Evolutionary conservation across 345 rosid genomes (phyloP), one percentile per base, ranked within the genome.

Genomic region (Mangifera indica): DNA sequence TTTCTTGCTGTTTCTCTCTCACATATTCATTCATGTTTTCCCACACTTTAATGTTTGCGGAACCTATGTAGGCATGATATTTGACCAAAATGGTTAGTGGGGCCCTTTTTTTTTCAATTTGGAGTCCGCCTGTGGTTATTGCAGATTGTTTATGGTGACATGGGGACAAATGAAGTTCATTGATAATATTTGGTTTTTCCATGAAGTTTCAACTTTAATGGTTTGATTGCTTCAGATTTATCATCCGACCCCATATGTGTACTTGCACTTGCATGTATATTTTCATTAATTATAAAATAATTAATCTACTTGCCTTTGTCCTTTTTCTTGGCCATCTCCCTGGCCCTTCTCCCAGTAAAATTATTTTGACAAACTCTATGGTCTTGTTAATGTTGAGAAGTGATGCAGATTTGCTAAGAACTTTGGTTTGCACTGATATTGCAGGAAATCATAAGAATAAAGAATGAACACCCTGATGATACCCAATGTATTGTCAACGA

Each of bases 381-480:
- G 20, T 59, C 32, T 29, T 61, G 34, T 71, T 69, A 68, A n/a
- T 29, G 32, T 15, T 44, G 46, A 44, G 18, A 61, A 42, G 70
- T 22, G 37, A 24, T 54, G 55, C 18, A 32, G 12, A 49, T 67
- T 60, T 42, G 56, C 45, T 67, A 44, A 67, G 59, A 72, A 66
- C 14, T 51, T 74, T 69, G 25, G n/a, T 73, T 71, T 48, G 14
- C 74, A 65, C 69, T 76, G 77, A 65, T 73, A 76, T 40, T 78
- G 78, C 95, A 94, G 98, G 98, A 94, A 89, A 70, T 94, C 65
- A 77, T 80, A 72, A 90, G 98, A 85, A 94, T 94, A 74, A 92
- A 84, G 84, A 92, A 81, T 77, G 98, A 94, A 71, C 98, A 94
- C 77, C 98, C 97, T 7, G 98, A 94, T 79, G 98, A 94, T 78